A percentile compares a stretch with the other conserved stretches of the same genome.
phyloP scores from a whole-genome alignment of 148 eudicot genomes.

The Fagopyrum esculentum region DNA sequence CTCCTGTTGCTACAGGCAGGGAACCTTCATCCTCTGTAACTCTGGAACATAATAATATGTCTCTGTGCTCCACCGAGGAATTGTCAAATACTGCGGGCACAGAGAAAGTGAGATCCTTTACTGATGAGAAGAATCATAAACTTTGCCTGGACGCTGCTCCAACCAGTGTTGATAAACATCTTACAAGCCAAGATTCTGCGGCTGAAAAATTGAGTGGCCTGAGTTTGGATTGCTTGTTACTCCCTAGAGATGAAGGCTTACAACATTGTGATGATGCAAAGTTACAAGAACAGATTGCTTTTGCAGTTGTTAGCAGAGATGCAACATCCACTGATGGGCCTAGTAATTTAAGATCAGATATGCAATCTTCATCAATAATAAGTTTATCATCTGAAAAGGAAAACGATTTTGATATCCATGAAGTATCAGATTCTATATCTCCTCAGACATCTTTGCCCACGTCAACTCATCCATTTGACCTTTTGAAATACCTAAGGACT shows the following conservation, averaged over 20 bases:
- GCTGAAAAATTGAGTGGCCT: conserved; percentile 21
- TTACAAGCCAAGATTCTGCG: conserved; percentile 24
- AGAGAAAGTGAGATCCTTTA: conserved; percentile 18
- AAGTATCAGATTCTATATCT: conserved; percentile 51
- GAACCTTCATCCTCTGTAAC: conserved; percentile 17
- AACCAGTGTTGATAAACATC: conserved; percentile 25
- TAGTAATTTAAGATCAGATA: conserved; percentile 22
- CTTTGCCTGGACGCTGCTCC: conserved; percentile 25
- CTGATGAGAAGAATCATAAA: conserved; percentile 29
- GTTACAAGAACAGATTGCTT: conserved; percentile 26
- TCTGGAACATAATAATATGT: conserved; percentile 12
- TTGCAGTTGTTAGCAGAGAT: conserved; percentile 23
- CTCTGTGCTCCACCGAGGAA: conserved; percentile 9
- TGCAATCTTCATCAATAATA: conserved; percentile 24
- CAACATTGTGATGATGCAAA: conserved; percentile 26
- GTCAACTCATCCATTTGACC: conserved; percentile 35
- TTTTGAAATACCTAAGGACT: conserved; percentile 25
- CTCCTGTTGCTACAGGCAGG: conserved; percentile 22
- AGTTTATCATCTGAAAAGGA: conserved; percentile 31
- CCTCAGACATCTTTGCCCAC: conserved; percentile 25
- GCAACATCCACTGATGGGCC: conserved; percentile 18
- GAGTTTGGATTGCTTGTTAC: conserved; percentile 23
- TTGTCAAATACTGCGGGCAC: conserved; percentile 20
- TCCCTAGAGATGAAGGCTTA: conserved; percentile 22
- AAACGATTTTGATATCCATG: conserved; percentile 54